Evolutionary conservation across 169 alveolate genomes (phyloP).

Genomic region (Cytauxzoon felis): DNA sequence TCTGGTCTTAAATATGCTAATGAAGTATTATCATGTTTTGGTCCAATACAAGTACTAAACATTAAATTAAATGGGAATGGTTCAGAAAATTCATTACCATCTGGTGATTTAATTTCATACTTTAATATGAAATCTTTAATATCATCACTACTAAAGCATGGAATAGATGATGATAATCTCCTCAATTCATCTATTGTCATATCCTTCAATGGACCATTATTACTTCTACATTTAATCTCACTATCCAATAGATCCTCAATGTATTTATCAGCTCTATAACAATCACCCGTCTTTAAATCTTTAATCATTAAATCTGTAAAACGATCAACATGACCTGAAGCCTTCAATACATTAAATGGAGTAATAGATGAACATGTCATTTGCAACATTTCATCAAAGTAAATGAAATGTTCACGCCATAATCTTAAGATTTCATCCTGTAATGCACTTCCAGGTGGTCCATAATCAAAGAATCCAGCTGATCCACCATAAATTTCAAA

Average conservation of each 20-base stretch:
- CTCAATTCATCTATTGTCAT: slow-evolving; percentile 74
- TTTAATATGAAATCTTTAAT: slow-evolving; percentile 77
- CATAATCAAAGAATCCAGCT: slow-evolving; percentile 94
- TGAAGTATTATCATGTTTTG: slow-evolving; percentile 72
- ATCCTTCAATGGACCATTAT: slow-evolving; percentile 29
- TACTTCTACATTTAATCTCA: slow-evolving; percentile 1
- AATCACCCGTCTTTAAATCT: slow-evolving; percentile 82
- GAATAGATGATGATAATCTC: slow-evolving; percentile 73
- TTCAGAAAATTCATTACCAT: slow-evolving; percentile 86
- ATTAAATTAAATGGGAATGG: slow-evolving; percentile 94
- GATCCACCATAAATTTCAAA: slow-evolving; percentile 95
- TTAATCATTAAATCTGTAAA: slow-evolving; percentile 96
- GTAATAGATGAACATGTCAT: slow-evolving; percentile 86
- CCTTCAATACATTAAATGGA: slow-evolving; percentile 90
- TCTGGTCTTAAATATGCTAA: slow-evolving; percentile 95
- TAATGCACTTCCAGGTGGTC: slow-evolving; percentile 95
- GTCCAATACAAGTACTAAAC: slow-evolving; percentile 94
- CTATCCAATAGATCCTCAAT: slow-evolving; percentile 56
- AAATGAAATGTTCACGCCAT: slow-evolving; percentile 95
- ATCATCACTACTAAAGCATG: slow-evolving; percentile 79
- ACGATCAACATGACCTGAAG: slow-evolving; percentile 96
- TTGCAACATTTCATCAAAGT: slow-evolving; percentile 95
- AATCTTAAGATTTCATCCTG: slow-evolving; percentile 88
- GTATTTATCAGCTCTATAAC: slow-evolving; percentile 86
- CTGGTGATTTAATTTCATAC: slow-evolving; percentile 84